phyloP scores from a whole-genome alignment of 441 rosid genomes.

The Corymbia calophylla region DNA sequence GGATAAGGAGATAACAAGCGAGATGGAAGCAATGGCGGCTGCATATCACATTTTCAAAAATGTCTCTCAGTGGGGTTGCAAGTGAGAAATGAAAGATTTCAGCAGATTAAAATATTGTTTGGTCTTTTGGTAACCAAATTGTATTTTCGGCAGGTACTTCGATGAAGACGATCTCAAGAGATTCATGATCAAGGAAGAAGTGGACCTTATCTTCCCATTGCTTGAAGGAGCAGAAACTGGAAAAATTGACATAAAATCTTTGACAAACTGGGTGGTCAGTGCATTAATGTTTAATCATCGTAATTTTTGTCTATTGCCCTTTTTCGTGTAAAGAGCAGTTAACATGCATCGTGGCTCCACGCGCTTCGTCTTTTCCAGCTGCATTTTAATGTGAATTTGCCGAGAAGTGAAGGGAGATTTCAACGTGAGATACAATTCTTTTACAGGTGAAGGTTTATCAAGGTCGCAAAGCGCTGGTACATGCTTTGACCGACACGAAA shows the following conservation, averaged over 20 bases:
- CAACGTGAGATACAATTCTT: background rate
- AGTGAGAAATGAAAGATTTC: constrained; percentile 22
- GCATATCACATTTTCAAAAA: constrained; percentile 57
- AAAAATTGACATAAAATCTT: background rate
- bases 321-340: background rate
- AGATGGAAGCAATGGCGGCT: constrained; percentile 75
- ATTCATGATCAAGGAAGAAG: too few species aligned
- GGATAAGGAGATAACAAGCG: constrained; percentile 67
- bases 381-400: background rate
- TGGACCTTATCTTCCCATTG: too few species aligned
- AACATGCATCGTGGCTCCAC: background rate
- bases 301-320: background rate
- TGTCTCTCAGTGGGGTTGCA: constrained; percentile 32
- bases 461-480: constrained; percentile 60
- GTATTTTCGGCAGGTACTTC: background rate
- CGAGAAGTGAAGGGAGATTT: background rate
- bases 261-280: background rate
- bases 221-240: too few species aligned
- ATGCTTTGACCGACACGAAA: constrained; percentile 76
- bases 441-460: constrained; percentile 68
- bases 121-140: background rate
- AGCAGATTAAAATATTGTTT: background rate
- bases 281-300: background rate
- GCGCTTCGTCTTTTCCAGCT: background rate
- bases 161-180: too few species aligned